Evolutionary conservation across 2,329 filamentous ascomycete species (phyloP).

Genomic region (Cladophialophora bantiana): DNA sequence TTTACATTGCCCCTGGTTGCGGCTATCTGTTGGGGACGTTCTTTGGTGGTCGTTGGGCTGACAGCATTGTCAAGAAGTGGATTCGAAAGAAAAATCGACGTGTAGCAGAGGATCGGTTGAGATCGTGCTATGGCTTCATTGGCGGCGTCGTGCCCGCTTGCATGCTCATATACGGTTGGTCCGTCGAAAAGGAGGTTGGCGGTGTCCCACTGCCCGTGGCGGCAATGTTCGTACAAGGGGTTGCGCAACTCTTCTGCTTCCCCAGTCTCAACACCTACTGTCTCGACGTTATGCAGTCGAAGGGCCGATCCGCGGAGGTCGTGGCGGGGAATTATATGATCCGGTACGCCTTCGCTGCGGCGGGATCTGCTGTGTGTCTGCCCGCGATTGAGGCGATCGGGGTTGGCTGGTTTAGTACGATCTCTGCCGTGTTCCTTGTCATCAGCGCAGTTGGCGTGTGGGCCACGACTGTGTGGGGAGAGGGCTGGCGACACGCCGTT

Average conservation of each 20-base stretch:
- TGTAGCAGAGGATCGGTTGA: slow-evolving; percentile 72
- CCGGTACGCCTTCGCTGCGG: slow-evolving; percentile 75
- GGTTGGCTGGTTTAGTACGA: slow-evolving; percentile 81
- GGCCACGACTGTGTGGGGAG: slow-evolving; percentile 59
- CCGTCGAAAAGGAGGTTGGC: slow-evolving; percentile 61
- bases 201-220: slow-evolving; percentile 69
- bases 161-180: slow-evolving; percentile 75
- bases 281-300: slow-evolving; percentile 76
- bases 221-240: slow-evolving; percentile 75
- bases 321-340: slow-evolving; percentile 82
- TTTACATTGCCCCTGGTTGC: slow-evolving; percentile 75
- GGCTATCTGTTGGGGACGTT: slow-evolving; percentile 75
- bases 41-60: slow-evolving; percentile 74
- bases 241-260: slow-evolving; percentile 78
- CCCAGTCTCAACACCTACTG: slow-evolving; percentile 81
- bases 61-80: slow-evolving; percentile 70
- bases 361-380: slow-evolving; percentile 73
- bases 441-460: slow-evolving; percentile 55
- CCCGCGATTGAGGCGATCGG: slow-evolving; percentile 77
- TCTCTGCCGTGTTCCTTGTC: slow-evolving; percentile 66
- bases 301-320: slow-evolving; percentile 70
- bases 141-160: slow-evolving; percentile 65
- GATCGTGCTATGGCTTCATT: slow-evolving; percentile 64
- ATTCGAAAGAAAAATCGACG: slow-evolving; percentile 67
- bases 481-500: slow-evolving; percentile 61